Evolutionary conservation across 129 eudicot genomes (phyloP).

Genomic region (Escallonia rubra): DNA sequence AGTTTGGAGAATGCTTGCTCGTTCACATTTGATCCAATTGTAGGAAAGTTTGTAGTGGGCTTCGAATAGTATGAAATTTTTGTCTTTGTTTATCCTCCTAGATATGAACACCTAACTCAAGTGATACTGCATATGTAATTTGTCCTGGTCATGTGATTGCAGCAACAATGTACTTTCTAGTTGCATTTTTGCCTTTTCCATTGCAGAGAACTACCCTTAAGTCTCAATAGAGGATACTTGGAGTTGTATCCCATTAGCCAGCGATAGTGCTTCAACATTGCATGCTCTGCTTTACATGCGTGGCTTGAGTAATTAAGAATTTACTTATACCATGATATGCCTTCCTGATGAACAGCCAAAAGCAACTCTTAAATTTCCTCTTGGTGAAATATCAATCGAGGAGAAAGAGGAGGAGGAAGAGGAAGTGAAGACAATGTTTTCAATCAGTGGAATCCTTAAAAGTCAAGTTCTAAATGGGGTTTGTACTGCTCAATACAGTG

Average conservation of each 20-base stretch:
- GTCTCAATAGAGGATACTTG: background rate
- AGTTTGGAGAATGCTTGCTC: background rate
- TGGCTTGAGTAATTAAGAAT: background rate
- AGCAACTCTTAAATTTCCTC: slow-evolving; percentile 68
- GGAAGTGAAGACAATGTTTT: slow-evolving; percentile 39
- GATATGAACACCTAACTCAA: too few species aligned
- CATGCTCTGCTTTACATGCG: background rate
- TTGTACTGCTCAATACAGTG: slow-evolving; percentile 65
- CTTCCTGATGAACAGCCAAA: slow-evolving; percentile 55
- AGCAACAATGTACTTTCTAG: background rate
- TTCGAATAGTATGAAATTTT: too few species aligned
- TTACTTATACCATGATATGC: background rate
- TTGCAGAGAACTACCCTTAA: background rate
- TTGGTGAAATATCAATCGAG: slow-evolving; percentile 83
- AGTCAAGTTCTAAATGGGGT: slow-evolving; percentile 59
- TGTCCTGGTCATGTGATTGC: too few species aligned
- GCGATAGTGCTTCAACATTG: background rate
- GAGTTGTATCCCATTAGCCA: background rate
- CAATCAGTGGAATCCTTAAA: slow-evolving; percentile 59
- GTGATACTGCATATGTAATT: too few species aligned
- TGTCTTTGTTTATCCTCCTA: too few species aligned
- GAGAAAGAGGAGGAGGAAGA: slow-evolving; percentile 66
- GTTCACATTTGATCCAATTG: background rate
- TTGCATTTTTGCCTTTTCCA: background rate
- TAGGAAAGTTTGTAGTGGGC: too few species aligned